Base-by-base conservation (phyloP, 345 rosid genomes). In the Luvunga scandens region DNA sequence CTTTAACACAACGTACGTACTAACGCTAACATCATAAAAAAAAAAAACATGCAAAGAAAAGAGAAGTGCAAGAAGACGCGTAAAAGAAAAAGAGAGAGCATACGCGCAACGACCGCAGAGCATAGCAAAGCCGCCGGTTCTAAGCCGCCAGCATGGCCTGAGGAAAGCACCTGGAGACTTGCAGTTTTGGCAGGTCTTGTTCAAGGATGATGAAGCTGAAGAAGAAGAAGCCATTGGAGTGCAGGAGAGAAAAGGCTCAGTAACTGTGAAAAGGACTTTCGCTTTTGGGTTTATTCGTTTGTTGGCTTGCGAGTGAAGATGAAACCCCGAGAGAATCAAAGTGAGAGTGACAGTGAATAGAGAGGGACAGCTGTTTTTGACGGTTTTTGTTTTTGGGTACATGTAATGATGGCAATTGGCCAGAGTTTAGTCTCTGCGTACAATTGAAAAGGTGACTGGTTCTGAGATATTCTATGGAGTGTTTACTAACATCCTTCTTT, bases 81-180 rank as follows among this genome's bases (percentile, higher is more conserved):
- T 9, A 25, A 25, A 10, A 71, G 8, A 3, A 63, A 64, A 64
- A 13, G 9, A 64, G 34, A 56, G 2, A 27, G 30, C 90, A 77
- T 80, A 87, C 90, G 79, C 83, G 86, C 90, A 87, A 74, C 78
- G 83, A 56, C 80, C 81, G 72, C 88, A 87, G 50, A 87, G 88
- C 73, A 85, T 78, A 19, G 88, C 90, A 25, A 65, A 73, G 30
- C 81, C 80, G 18, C 88, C 85, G 59, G 30, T 66, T 62, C 85
- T 81, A 24, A 85, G 75, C 57, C 79, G 79, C 88, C 88, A 87
- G 16, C 88, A 88, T 25, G 79, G 71, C 77, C 85, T 72, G 70
- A 69, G 79, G 27, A 30, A 31, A 19, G 38, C 33, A 5, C 71
- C 8, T 14, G 24, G 31, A 39, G 33, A 36, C 42, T 38, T 68